Percentiles rank a stretch among this genome's conserved stretches.
phyloP scores from a whole-genome alignment of 2,329 filamentous ascomycete species.

The Colletotrichum sp. region DNA sequence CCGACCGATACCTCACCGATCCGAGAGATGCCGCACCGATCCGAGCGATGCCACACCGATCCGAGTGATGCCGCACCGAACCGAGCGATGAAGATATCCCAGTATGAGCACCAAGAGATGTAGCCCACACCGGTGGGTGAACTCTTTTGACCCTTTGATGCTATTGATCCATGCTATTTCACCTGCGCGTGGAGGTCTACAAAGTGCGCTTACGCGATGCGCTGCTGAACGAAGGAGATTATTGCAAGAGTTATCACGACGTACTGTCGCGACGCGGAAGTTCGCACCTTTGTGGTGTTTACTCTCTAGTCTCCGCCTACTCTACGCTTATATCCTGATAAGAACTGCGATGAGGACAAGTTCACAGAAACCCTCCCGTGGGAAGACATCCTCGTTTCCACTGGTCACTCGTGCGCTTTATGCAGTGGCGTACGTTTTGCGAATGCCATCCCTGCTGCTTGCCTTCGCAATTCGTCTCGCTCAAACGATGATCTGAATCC shows the following conservation, averaged over 20 bases:
- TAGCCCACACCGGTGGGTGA: neutral
- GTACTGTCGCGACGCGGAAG: neutral
- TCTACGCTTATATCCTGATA: accelerated
- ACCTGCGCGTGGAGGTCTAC: neutral
- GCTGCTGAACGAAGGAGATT: neutral
- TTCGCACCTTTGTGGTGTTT: neutral
- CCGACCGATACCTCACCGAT: neutral
- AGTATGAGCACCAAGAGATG: neutral
- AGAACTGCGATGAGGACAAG: neutral
- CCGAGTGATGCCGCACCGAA: neutral
- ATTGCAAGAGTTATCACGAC: neutral
- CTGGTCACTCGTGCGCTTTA: neutral
- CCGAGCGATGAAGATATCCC: neutral
- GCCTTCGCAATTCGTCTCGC: neutral
- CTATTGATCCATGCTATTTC: neutral
- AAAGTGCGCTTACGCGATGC: neutral
- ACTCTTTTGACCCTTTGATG: neutral
- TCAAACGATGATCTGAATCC: neutral
- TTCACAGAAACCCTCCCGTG: too few relatives aligned
- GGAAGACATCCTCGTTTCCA: neutral
- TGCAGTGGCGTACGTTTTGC: neutral
- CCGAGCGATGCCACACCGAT: neutral
- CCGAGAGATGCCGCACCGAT: neutral
- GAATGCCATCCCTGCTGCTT: neutral
- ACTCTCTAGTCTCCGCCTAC: neutral